Percentiles rank a stretch among this genome's conserved stretches.
Evolutionary conservation across 352 stramenopile genomes (phyloP).

Genomic region (Elongisporangium anandrum): DNA sequence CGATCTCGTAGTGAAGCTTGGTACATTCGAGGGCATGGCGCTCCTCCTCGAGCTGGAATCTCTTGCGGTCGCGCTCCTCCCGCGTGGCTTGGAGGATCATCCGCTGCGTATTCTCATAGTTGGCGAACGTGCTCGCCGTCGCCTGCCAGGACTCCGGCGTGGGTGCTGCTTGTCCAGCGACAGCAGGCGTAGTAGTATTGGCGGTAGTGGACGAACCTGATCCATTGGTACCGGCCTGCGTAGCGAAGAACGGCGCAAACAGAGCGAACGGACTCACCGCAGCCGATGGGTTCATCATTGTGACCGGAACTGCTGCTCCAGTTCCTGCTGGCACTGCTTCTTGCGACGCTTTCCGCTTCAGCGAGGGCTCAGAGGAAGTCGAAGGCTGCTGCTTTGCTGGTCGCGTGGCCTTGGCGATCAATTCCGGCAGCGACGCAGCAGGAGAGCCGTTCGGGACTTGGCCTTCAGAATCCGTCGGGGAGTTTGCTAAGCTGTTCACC

Average conservation of each 20-base stretch:
- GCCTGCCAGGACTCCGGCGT: constrained; percentile 10
- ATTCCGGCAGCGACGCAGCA: not conserved
- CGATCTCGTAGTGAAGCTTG: constrained; percentile 56
- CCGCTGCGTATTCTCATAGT: constrained; percentile 44
- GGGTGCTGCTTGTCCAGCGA: not conserved
- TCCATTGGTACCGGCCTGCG: not conserved
- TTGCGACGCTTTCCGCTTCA: constrained; percentile 8
- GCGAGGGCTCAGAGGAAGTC: not conserved
- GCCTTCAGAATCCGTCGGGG: not conserved
- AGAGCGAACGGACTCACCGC: not conserved
- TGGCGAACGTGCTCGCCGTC: constrained; percentile 21
- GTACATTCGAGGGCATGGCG: constrained; percentile 56
- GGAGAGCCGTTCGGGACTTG: not conserved
- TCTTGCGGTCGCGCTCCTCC: constrained; percentile 60
- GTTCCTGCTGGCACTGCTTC: not conserved
- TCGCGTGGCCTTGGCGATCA: not conserved
- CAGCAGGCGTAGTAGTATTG: not conserved
- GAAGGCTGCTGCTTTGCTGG: not conserved
- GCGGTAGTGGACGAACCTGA: not conserved
- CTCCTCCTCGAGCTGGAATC: constrained; percentile 59
- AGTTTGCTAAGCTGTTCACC: constrained; percentile 1
- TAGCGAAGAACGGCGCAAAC: not conserved
- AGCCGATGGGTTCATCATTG: not conserved
- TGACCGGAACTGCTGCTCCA: not conserved
- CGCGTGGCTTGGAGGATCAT: constrained; percentile 44